A percentile compares a stretch with the other conserved stretches of the same genome.
Conservation (phyloP, 2,329 filamentous ascomycete genomes). For the Didymella glomerata region DNA sequence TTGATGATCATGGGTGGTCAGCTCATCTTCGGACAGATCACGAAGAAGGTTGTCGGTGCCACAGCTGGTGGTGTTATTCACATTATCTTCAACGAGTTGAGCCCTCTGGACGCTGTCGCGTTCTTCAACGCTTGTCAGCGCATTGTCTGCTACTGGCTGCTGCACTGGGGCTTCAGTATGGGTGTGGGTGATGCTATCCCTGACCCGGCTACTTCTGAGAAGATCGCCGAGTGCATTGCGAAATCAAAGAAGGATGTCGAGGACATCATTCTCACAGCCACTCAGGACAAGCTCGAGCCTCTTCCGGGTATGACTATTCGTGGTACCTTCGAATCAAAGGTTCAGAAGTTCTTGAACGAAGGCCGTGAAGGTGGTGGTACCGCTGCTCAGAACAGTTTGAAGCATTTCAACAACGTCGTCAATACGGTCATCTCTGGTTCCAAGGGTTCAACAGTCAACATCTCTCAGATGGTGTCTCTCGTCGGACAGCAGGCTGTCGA, state of each 20-base stretch:
- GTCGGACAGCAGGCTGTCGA: constrained; percentile 98
- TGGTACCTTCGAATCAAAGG: constrained; percentile 97
- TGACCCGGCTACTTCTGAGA: constrained; percentile 81
- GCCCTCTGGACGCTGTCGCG: constrained; percentile 82
- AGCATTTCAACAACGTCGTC: constrained; percentile 95
- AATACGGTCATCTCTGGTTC: constrained; percentile 97
- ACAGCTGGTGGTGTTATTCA: constrained; percentile 91
- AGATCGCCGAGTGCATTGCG: constrained; percentile 83
- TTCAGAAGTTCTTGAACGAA: constrained; percentile 90
- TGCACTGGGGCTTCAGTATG: constrained; percentile 96
- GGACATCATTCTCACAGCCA: constrained; percentile 77
- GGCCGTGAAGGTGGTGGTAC: constrained; percentile 97
- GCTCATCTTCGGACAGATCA: constrained; percentile 87
- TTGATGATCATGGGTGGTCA: constrained; percentile 86
- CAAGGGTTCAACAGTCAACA: constrained; percentile 99
- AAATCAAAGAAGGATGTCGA: constrained; percentile 83
- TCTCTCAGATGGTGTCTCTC: constrained; percentile 98
- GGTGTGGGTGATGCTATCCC: constrained; percentile 98
- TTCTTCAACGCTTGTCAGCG: constrained; percentile 97
- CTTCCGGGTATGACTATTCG: constrained; percentile 97
- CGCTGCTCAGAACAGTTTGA: constrained; percentile 87
- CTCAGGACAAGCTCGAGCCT: constrained; percentile 87
- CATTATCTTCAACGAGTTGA: constrained; percentile 94
- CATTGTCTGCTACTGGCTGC: constrained; percentile 95
- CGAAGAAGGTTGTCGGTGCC: constrained; percentile 94